These are phyloP conservation scores for Benincasa hispida DNA, from an alignment of 306 rosid species.

Conservation along the genomic window DNA sequence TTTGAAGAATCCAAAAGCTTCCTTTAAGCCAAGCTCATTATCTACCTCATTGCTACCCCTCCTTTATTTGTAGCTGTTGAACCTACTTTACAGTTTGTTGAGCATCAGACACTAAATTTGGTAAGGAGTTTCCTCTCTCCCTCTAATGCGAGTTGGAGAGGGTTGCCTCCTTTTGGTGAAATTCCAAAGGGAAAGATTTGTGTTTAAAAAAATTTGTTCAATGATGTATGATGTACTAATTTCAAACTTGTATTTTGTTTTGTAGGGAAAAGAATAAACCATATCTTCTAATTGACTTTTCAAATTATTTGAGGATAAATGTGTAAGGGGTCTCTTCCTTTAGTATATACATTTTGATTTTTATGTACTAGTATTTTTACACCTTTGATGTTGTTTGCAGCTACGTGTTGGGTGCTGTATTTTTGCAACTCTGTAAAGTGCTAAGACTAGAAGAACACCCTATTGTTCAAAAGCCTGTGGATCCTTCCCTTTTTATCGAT, in stretches of 20 bases:
- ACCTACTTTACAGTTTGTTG: not conserved
- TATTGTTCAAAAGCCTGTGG: constrained; percentile 56
- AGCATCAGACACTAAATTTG: not conserved
- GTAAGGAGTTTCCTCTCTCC: not conserved
- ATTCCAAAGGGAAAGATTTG: not conserved
- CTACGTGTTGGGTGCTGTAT: constrained; percentile 62
- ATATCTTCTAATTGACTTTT: constrained; percentile 81
- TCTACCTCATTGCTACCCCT: not conserved
- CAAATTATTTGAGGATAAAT: constrained; percentile 42
- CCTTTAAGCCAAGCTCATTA: not conserved
- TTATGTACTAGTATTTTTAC: not conserved
- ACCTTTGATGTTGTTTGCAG: constrained; percentile 30
- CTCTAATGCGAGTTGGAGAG: not conserved
- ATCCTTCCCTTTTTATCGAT: constrained; percentile 64
- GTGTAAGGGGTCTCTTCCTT: constrained; percentile 42
- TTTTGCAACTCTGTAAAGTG: constrained; percentile 71
- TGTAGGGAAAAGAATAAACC: constrained; percentile 56
- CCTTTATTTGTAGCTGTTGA: not conserved
- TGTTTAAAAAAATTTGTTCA: not conserved
- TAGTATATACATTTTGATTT: not conserved
- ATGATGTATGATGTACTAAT: not conserved
- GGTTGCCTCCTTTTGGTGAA: not conserved
- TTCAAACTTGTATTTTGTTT: constrained; percentile 11
- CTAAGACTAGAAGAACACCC: constrained; percentile 57
- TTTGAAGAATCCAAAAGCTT: not conserved